Conservation (phyloP, 371 early-diverging fungal genomes). For the Syncephalastrum monosporum region DNA sequence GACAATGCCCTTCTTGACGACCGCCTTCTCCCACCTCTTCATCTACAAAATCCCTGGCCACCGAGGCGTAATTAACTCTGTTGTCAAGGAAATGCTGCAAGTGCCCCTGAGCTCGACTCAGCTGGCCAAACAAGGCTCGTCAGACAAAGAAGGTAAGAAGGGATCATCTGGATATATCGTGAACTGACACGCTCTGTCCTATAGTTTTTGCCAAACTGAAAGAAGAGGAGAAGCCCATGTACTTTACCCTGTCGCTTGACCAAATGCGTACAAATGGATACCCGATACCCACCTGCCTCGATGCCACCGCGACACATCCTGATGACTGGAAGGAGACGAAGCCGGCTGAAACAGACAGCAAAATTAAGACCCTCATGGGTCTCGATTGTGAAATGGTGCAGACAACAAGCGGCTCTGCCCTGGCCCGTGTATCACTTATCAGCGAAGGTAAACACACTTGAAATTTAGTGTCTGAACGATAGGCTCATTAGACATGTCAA, state of each 20-base stretch:
- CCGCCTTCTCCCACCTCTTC: slow-evolving; percentile 32
- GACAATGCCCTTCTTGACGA: slow-evolving; percentile 33
- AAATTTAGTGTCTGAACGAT: neutral
- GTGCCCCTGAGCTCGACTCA: slow-evolving; percentile 23
- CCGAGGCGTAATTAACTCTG: slow-evolving; percentile 25
- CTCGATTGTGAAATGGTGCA: slow-evolving; percentile 88
- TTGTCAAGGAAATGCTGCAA: slow-evolving; percentile 35
- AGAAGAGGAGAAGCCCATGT: slow-evolving; percentile 47
- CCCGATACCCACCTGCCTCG: slow-evolving; percentile 55
- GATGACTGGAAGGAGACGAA: slow-evolving; percentile 60
- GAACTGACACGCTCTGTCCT: neutral
- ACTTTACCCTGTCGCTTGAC: slow-evolving; percentile 32
- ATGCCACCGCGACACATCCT: slow-evolving; percentile 22
- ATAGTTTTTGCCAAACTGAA: slow-evolving; percentile 18
- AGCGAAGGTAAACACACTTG: slow-evolving; percentile 37
- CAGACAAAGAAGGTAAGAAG: slow-evolving; percentile 14
- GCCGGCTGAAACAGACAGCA: slow-evolving; percentile 19
- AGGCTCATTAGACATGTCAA: slow-evolving; percentile 4
- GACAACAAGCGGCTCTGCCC: slow-evolving; percentile 64
- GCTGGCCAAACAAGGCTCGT: slow-evolving; percentile 13
- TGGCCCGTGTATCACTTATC: slow-evolving; percentile 72
- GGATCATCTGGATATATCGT: no score
- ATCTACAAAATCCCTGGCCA: slow-evolving; percentile 28
- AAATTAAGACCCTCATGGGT: slow-evolving; percentile 51
- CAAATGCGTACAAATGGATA: slow-evolving; percentile 48